Evolutionary conservation across 768 basidiomycete species (phyloP).

Genomic region (Boletellus ananas): DNA sequence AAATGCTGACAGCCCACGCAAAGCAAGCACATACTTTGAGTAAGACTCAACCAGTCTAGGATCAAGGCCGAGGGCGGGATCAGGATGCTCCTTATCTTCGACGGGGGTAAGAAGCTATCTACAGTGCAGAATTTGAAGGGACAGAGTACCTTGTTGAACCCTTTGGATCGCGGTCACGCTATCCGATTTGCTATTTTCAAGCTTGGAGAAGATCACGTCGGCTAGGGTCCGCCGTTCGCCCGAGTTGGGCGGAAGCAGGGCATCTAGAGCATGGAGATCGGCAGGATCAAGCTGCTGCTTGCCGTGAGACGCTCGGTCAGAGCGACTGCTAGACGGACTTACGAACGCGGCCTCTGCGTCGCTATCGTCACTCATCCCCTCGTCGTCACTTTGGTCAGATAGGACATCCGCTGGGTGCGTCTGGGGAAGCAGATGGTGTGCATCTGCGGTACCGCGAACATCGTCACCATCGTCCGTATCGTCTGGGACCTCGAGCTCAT

Average conservation of each 20-base stretch:
- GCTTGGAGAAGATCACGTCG: conserved; percentile 94
- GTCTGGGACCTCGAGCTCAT: conserved; percentile 70
- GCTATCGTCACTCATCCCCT: conserved; percentile 16
- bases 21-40: conserved; percentile 66
- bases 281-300: conserved; percentile 82
- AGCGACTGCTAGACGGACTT: conserved; percentile 25
- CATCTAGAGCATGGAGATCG: conserved; percentile 84
- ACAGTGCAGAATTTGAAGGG: background rate
- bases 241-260: conserved; percentile 70
- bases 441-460: conserved; percentile 22
- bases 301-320: conserved; percentile 3
- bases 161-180: conserved; percentile 56
- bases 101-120: conserved; percentile 4
- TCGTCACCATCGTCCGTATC: conserved; percentile 49
- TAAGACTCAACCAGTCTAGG: conserved; percentile 92
- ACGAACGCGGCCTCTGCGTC: conserved; percentile 63
- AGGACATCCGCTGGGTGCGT: conserved; percentile 41
- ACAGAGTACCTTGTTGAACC: conserved; percentile 50
- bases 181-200: conserved; percentile 61
- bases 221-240: conserved; percentile 84
- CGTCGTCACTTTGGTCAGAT: conserved; percentile 56
- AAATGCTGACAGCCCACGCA: background rate
- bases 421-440: conserved; percentile 24
- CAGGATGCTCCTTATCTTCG: conserved; percentile 51
- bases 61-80: conserved; percentile 86